Evolutionary conservation across 208 protist species (phyloP), one percentile per base, ranked within the genome.

Genomic region (Trypanosomatidae sp.): DNA sequence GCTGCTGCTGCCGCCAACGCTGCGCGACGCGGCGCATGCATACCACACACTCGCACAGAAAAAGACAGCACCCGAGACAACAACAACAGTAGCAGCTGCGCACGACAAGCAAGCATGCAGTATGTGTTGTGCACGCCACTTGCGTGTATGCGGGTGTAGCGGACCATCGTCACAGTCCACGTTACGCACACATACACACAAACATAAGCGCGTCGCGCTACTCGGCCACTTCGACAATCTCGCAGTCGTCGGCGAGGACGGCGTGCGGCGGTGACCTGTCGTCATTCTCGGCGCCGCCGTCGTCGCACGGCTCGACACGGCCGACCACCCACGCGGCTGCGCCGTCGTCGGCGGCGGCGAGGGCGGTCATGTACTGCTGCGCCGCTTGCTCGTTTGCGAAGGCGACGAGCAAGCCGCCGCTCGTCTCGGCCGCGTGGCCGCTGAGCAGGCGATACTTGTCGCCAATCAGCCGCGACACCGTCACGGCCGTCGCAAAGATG

Each of bases 361-460:
- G 46, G 4, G 87, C 88, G 10, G 30, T 40, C 15, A 75, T 68
- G 35, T 84, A 96, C 1, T 25, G 32, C 38, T 88, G 51, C 3
- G 94, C 96, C 11, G 56, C 55, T 6, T 41, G 50, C 6, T 19
- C 6, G 48, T 32, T 61, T 0, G 67, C 43, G 19, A 98, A 53
- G 25, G 75, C 74, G 11, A 97, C 73, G 1, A 98, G 64, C 16
- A 98, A 56, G 4, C 96, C 96, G 22, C 96, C 96, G 38, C 91
- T 97, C 0, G 96, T 98, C 53, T 98, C 92, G 0, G 94, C 89
- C 4, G 84, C 88, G 42, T 83, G 78, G 15, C 94, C 96, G 28
- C 83, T 53, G 22, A 94, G 66, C 13, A 97, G 60, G 11, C 84
- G 71, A 67, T 90, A 97, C 42, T 82, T 84, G 37, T 93, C 70